These are phyloP conservation scores for Oryza meyeriana DNA, from an alignment of 176 grass and related monocot species.

Conservation along the genomic window DNA sequence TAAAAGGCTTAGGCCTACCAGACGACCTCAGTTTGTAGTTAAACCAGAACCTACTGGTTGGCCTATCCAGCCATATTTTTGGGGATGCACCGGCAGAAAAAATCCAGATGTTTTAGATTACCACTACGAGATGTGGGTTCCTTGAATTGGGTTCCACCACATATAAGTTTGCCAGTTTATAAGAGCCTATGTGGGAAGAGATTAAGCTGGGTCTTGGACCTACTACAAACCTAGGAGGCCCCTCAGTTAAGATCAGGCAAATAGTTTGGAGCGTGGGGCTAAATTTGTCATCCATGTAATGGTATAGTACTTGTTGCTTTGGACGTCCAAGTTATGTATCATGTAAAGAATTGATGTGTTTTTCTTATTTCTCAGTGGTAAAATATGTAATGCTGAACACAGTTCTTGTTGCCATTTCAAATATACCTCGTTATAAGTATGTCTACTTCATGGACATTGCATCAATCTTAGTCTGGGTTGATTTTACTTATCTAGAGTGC, in stretches of 20 bases:
- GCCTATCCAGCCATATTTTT: background rate
- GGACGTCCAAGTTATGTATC: background rate
- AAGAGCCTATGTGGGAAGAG: background rate
- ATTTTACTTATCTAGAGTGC: background rate
- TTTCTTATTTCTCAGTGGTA: background rate
- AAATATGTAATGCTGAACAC: background rate
- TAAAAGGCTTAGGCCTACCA: slow-evolving; percentile 15
- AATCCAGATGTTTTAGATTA: background rate
- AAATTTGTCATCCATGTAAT: background rate
- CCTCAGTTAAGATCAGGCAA: background rate
- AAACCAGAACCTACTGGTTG: background rate
- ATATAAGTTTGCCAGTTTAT: background rate
- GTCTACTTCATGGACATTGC: background rate
- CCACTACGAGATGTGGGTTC: background rate
- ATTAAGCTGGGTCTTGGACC: background rate
- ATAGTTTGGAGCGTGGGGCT: background rate
- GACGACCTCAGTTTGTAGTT: background rate
- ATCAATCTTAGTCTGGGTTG: slow-evolving; percentile 8
- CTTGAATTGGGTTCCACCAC: background rate
- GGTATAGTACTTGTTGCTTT: slow-evolving; percentile 1
- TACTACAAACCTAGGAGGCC: background rate
- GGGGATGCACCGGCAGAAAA: background rate
- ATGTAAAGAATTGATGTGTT: background rate
- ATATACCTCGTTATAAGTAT: background rate
- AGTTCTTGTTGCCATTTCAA: background rate